Percentiles rank a stretch among this genome's conserved stretches.
Evolutionary conservation across 2,329 filamentous ascomycete species (phyloP).

Genomic region (Plenodomus tracheiphilus): DNA sequence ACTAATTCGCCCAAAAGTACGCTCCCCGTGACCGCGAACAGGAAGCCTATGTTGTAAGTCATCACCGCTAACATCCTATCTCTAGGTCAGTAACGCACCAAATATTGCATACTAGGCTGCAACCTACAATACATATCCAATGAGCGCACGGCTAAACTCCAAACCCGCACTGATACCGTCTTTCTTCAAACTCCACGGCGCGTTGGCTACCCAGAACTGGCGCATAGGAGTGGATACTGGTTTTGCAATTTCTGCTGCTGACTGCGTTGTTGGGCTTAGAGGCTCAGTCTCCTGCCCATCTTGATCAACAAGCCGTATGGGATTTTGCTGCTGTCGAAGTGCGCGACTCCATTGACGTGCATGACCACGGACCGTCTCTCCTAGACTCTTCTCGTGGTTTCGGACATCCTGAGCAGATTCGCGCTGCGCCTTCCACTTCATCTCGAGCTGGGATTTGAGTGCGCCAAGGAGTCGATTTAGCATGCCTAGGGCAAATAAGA

Average conservation of each 20-base stretch:
- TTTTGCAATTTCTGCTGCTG: background rate
- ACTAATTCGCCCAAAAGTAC: slow-evolving; percentile 33
- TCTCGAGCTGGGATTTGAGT: slow-evolving; percentile 29
- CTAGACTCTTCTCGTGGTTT: slow-evolving; percentile 2
- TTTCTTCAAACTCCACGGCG: slow-evolving; percentile 22
- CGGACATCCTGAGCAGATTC: background rate
- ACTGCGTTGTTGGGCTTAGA: slow-evolving; percentile 12
- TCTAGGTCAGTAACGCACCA: background rate
- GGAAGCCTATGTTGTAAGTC: slow-evolving; percentile 38
- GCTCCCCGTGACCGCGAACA: slow-evolving; percentile 35
- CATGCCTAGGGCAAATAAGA: slow-evolving; percentile 32
- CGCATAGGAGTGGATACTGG: background rate
- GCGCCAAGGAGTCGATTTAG: slow-evolving; percentile 38
- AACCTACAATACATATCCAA: slow-evolving; percentile 36
- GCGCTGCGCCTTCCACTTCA: slow-evolving; percentile 15
- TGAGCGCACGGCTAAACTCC: slow-evolving; percentile 29
- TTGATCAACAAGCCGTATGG: background rate
- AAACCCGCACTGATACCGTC: slow-evolving; percentile 24
- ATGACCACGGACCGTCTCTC: slow-evolving; percentile 5
- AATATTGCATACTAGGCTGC: background rate
- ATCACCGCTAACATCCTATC: slow-evolving; percentile 39
- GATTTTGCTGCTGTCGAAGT: slow-evolving; percentile 1
- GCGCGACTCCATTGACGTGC: slow-evolving; percentile 18
- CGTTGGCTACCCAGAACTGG: slow-evolving; percentile 23
- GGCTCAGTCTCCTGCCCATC: slow-evolving; percentile 21